Base-by-base conservation (phyloP, 371 early-diverging fungal genomes). In the Syncephalastrum racemosum region DNA sequence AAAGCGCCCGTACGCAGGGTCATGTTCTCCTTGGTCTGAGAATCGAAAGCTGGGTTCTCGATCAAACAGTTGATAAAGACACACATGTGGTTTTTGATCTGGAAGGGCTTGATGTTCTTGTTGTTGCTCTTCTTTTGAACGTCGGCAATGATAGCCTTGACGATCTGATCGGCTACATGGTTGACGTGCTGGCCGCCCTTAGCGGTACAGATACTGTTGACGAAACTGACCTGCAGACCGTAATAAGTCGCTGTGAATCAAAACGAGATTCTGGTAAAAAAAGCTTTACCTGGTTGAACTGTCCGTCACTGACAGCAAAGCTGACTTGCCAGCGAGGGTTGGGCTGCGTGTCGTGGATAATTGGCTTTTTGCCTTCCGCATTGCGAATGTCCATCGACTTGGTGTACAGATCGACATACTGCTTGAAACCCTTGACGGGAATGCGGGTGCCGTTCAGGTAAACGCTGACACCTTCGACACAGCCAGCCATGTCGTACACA, bases 11-110 rank as follows among this genome's bases (percentile, higher is more conserved):
- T 64, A 52, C 90, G 86, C 44, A 99, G 75, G 1, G 99, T 99
- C 87, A 99, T 86, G 63, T 84, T 94, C 66, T 99, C 99, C 75
- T 99, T 99, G 18, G 99, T 99, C 74, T 99, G 99, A 7, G 98
- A 97, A 73, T 99, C 99, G 75, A 99, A 99, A 0, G 97, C 79
- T 4, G 99, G 99, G 70, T 99, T 99, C 64, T 96, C 98, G 56
- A 99, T 97, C 55, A 91, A 67, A 66, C 92, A 92, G 76, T 99
- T 99, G 67, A 99, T 82, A 77, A 99, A 99, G 7, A 99, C 60
- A 83, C 90, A 95, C 72, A 99, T 83, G 57, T 96, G 92, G 49
- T 80, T 91, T 72, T 96, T 97, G 69, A 97, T 88, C 60, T 95
- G 92, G 66, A 86, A 79, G 6, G 96, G 91, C 75, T 91, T 95